These are phyloP conservation scores for Cystobasidium pallidum DNA, from an alignment of 1,284 basidiomycete species.

Conservation along the genomic window DNA sequence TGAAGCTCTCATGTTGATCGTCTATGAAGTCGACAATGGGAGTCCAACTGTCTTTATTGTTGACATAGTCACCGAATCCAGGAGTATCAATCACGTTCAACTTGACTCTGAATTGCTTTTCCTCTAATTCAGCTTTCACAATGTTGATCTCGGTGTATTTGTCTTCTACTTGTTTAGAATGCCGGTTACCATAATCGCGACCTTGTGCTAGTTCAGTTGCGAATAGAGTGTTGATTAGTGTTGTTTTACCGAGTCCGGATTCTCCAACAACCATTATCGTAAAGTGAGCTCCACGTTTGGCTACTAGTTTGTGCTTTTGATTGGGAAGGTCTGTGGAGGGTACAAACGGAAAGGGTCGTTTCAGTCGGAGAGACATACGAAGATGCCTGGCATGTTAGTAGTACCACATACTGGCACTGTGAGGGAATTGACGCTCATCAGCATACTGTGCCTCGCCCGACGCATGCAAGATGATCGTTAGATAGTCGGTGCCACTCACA, in stretches of 20 bases:
- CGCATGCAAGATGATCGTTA: neutral
- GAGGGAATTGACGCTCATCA: neutral
- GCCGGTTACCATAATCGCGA: conserved; percentile 88
- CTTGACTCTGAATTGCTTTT: conserved; percentile 99
- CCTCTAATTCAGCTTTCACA: conserved; percentile 78
- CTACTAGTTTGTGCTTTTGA: conserved; percentile 70
- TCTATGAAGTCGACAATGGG: conserved; percentile 99
- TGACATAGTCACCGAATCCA: conserved; percentile 99
- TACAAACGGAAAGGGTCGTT: too few species aligned
- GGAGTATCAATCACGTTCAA: conserved; percentile 98
- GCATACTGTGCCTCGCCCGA: neutral
- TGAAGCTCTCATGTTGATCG: conserved; percentile 98
- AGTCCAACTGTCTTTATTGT: conserved; percentile 97
- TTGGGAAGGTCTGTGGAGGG: conserved; percentile 83
- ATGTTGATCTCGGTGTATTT: conserved; percentile 83
- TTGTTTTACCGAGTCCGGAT: conserved; percentile 80
- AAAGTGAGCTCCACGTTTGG: conserved; percentile 95
- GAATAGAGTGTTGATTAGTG: conserved; percentile 94
- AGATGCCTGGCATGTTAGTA: neutral
- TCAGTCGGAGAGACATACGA: neutral
- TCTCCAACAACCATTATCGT: conserved; percentile 99
- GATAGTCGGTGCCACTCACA: conserved; percentile 21
- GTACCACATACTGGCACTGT: conserved; percentile 25
- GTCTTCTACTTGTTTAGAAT: conserved; percentile 90
- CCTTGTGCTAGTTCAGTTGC: conserved; percentile 90